Base-by-base conservation (phyloP, 768 basidiomycete species). In the Lactifluus hygrophoroides region DNA sequence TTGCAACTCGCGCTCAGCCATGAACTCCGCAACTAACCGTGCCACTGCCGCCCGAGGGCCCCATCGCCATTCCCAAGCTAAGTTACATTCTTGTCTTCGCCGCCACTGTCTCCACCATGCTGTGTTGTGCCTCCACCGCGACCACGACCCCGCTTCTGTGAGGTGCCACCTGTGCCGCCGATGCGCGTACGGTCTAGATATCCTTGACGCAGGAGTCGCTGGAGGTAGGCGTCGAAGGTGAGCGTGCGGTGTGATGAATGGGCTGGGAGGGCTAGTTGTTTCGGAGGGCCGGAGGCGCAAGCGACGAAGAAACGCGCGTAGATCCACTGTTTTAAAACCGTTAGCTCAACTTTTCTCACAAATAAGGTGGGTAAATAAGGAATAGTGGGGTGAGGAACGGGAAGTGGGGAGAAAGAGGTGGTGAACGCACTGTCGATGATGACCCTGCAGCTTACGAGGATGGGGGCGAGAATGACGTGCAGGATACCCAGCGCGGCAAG, bases 41-140 rank as follows among this genome's bases (percentile, higher is more conserved):
- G 84, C 88, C 7, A 94, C 74, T 14, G 76, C 84, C 59, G 76
- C 72, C 70, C 90, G 78, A 27, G 78, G 74, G 3, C 93, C 94
- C 94, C 93, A 97, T n/a, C 83, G 79, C 91, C 90, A 92, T 66
- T 91, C 88, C 59, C 75, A 80, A 16, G 73, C 70, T 10, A n/a
- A n/a, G n/a, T n/a, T 16, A 71, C 70, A 17, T 75, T 78, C 5
- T 72, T 70, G 19, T 71, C 70, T 35, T 72, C 74, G 25, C 63
- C 68, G 9, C 57, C 71, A 25, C 11, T 70, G 28, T 11, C 46
- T 0, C 37, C 27, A 9, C 32, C 52, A 4, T 46, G 49, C 34
- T 64, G 60, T 62, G 46, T 71, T 73, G 59, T 70, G n/a, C 54
- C 77, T 72, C 74, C 73, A 5, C 72, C 67, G n/a, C 75, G 25